Conservation (phyloP, 2,329 filamentous ascomycete genomes). For the Beauveria sp. region DNA sequence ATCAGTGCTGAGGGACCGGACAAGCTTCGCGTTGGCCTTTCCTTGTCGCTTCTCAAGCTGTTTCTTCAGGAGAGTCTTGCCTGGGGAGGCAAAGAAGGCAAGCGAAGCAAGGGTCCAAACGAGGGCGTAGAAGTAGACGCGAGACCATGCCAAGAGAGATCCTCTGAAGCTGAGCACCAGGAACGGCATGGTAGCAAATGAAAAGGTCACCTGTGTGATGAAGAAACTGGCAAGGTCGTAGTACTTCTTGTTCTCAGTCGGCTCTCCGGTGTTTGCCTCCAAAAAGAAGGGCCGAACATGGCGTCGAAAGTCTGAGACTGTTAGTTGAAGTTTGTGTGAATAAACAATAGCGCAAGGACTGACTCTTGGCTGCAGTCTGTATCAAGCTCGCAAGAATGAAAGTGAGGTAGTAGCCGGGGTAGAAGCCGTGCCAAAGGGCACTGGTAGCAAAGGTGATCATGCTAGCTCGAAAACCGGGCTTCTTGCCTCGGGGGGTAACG, state of each 20-base stretch:
- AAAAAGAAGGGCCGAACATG: conserved; percentile 90
- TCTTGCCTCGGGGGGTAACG: conserved; percentile 90
- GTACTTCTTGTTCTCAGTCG: conserved; percentile 67
- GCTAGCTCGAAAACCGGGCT: conserved; percentile 91
- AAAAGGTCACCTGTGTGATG: conserved; percentile 73
- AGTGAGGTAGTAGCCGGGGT: conserved; percentile 88
- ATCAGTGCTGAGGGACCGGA: conserved; percentile 49
- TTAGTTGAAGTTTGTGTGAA: not conserved
- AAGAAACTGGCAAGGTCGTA: conserved; percentile 77
- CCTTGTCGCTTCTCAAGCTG: conserved; percentile 51
- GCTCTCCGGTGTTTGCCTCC: conserved; percentile 62
- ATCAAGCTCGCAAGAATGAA: conserved; percentile 87
- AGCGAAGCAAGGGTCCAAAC: conserved; percentile 58
- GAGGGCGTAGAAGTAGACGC: conserved; percentile 83
- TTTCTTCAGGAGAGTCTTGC: conserved; percentile 52
- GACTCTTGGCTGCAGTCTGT: conserved; percentile 91
- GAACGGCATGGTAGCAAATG: conserved; percentile 79
- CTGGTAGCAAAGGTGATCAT: conserved; percentile 91
- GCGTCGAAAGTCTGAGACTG: conserved; percentile 68
- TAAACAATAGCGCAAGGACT: conserved; percentile 26
- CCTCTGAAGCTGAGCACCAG: conserved; percentile 67
- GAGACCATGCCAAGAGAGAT: conserved; percentile 69
- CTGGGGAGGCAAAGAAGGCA: conserved; percentile 73
- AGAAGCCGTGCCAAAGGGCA: conserved; percentile 97
- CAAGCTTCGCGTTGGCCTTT: conserved; percentile 37